Base-by-base conservation (phyloP, 768 basidiomycete species). In the Botryobasidium botryosum region DNA sequence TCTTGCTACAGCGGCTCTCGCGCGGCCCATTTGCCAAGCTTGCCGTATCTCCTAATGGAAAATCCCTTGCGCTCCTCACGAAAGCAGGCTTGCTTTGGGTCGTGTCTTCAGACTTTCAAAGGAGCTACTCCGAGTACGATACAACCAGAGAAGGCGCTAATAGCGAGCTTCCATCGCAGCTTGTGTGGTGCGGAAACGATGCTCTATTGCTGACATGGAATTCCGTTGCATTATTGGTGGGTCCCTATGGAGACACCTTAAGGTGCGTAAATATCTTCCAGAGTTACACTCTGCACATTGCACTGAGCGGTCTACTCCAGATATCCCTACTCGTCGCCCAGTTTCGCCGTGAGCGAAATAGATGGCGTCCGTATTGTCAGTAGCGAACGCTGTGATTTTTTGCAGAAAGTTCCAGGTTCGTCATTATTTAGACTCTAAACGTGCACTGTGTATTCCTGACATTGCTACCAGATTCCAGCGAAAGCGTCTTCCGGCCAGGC, bases 141-240 rank as follows among this genome's bases (percentile, higher is more conserved):
- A 81, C 82, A 2, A 66, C 59, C 6, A 66, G 63, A 23, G 49
- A 56, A 36, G 68, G 46, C 29, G 42, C 54, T 5, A 45, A 43
- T 7, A 57, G 51, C 5, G n/a, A n/a, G n/a, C 72, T 25, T 55
- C 64, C 48, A 2, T 66, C 67, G 28, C 79, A 80, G 51, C 77
- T 88, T 0, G 82, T 81, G 55, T 99, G 94, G 94, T 96, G 90
- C 58, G 91, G 91, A 1, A 87, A 88, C 56, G 91, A 99, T 60
- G 87, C 90, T 0, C 80, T 97, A 36, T 67, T 88, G 3, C 69
- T 94, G 15, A 79, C 78, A 17, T 96, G 88, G 86, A 72, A 75
- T 35, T 64, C 70, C 17, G 62, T 79, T 25, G 81, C 77, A 0
- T 64, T 88, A 3, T 66, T 99, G 25, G 85, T 94, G n/a, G 90